Conservation (phyloP, 306 rosid genomes). For the Casuarina equisetifolia region DNA sequence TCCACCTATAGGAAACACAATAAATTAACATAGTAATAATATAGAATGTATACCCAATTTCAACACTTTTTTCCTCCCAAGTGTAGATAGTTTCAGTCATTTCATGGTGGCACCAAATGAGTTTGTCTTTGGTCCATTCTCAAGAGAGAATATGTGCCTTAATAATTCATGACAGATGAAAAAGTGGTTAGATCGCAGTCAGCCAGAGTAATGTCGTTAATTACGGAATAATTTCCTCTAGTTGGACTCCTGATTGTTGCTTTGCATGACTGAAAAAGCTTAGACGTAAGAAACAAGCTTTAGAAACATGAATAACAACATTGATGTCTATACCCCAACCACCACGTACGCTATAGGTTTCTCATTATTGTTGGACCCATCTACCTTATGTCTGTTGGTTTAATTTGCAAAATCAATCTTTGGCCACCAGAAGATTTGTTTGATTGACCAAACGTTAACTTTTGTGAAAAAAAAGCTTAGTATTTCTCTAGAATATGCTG, state of each 20-base stretch:
- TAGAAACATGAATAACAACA: constrained; percentile 27
- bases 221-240: neutral
- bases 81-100: too few relatives aligned
- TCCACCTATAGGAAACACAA: too few relatives aligned
- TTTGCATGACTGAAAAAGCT: neutral
- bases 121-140: too few relatives aligned
- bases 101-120: too few relatives aligned
- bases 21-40: too few relatives aligned
- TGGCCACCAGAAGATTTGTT: neutral
- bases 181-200: neutral
- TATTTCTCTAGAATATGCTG: too few relatives aligned
- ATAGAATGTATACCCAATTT: too few relatives aligned
- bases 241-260: neutral
- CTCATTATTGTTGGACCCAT: constrained; percentile 6
- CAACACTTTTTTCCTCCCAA: too few relatives aligned
- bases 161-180: neutral
- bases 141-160: neutral
- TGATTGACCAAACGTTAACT: too few relatives aligned
- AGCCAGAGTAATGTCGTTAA: neutral
- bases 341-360: constrained; percentile 20
- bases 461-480: too few relatives aligned
- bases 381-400: neutral
- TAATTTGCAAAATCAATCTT: neutral
- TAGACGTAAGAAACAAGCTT: constrained; percentile 38
- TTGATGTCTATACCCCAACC: constrained; percentile 51